Conservation (phyloP, 2,329 filamentous ascomycete genomes). For the Chrysosporium keratinophilum region DNA sequence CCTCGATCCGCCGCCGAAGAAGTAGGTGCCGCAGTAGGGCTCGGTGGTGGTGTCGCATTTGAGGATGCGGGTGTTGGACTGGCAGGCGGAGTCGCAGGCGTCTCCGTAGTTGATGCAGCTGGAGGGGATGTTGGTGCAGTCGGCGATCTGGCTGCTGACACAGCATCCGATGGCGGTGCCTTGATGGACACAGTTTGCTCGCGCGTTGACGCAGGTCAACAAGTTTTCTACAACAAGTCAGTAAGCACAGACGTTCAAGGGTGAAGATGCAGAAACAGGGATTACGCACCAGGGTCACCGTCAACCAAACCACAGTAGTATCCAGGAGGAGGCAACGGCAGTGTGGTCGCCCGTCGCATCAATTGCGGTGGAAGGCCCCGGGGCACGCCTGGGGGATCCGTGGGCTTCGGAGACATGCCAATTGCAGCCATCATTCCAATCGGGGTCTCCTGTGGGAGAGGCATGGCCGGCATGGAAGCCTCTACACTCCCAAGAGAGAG, state of each 20-base stretch:
- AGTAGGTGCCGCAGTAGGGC: constrained; percentile 18
- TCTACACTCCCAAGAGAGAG: constrained; percentile 16
- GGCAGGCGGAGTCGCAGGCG: constrained; percentile 13
- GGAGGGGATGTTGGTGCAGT: constrained; percentile 17
- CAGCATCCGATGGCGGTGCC: constrained; percentile 17
- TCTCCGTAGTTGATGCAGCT: constrained; percentile 14
- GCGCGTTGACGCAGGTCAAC: constrained; percentile 16
- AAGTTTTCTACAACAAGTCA: constrained; percentile 12
- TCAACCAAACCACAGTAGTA: constrained; percentile 18
- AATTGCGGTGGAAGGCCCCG: constrained; percentile 15
- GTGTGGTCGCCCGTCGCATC: constrained; percentile 4
- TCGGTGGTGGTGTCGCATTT: constrained; percentile 13
- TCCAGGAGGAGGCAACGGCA: constrained; percentile 15
- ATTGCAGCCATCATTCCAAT: constrained; percentile 14
- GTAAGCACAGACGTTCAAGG: neutral
- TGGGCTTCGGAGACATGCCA: constrained; percentile 17
- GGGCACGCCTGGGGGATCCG: constrained; percentile 14
- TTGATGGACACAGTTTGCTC: constrained; percentile 16
- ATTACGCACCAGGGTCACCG: constrained; percentile 16
- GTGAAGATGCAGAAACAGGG: neutral
- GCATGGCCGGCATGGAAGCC: constrained; percentile 6
- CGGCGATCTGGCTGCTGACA: constrained; percentile 12
- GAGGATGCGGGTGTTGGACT: constrained; percentile 7
- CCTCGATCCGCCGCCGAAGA: constrained; percentile 12
- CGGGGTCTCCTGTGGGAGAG: constrained; percentile 16